Base-by-base conservation (phyloP, 805 yeast species). In the Hanseniaspora meyeri region DNA sequence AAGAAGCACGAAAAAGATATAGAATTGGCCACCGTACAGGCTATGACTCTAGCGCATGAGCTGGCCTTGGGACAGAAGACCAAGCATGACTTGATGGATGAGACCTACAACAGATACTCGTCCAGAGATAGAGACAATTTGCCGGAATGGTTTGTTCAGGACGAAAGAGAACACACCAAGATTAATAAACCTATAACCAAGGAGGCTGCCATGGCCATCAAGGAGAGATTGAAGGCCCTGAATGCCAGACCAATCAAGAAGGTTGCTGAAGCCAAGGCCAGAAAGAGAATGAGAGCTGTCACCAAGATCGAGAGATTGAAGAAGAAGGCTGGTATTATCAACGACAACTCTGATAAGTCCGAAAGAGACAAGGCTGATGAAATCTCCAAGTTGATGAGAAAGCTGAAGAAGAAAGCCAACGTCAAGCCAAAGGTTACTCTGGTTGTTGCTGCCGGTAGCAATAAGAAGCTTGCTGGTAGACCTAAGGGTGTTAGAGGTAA, bases 171-270 rank as follows among this genome's bases (percentile, higher is more conserved):
- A 65, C 96, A 91, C 72, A 83, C 89, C 53, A 88, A 88, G 75
- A 80, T 87, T 57, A 79, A 79, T 62, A 84, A 87, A 68, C 98
- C 98, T 8, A 86, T 93, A 60, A 93, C 98, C 8, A 95, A 95
- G 70, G 98, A 93, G 71, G 95, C 95, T 6, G 85, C 87, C 0
- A 70, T 79, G 58, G 93, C 91, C 0, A 73, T 86, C 58, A 83
- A 82, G 64, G 90, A 83, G 62, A 85, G 85, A 66, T 71, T 80
- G 75, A 81, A 75, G 66, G 85, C 90, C 59, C 72, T 93, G 68
- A 93, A 93, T 70, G 97, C 98, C 11, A 82, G 99, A 69, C 98
- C 99, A 11, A 91, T 93, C 66, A 93, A 93, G 80, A 93, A 93
- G 79, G 97, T 93, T n/a, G 79, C 87, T 62, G 99, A 93, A 72